Percentiles rank a stretch among this genome's conserved stretches.
phyloP scores from a whole-genome alignment of 2,329 filamentous ascomycete genomes.

The Cytospora mali region DNA sequence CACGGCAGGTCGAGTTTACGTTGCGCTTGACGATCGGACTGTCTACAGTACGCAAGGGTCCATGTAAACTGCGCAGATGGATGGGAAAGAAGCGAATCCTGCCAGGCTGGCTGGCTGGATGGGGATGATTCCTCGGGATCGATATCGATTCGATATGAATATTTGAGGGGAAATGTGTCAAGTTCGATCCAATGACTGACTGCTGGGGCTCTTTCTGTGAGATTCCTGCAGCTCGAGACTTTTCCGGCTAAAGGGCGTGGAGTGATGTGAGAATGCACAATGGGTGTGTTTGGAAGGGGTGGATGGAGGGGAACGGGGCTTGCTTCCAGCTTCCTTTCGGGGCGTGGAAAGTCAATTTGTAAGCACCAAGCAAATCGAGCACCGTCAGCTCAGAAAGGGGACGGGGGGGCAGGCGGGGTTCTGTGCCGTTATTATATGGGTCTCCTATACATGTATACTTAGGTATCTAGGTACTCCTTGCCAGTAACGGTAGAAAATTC shows the following conservation, averaged over 20 bases:
- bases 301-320: slow-evolving; percentile 9
- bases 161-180: slow-evolving; percentile 4
- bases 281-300: slow-evolving; percentile 5
- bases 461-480: too few relatives aligned
- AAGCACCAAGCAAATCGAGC: slow-evolving; percentile 29
- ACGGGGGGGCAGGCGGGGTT: neutral
- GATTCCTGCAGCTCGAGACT: slow-evolving; percentile 22
- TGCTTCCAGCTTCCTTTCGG: slow-evolving; percentile 15
- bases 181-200: slow-evolving; percentile 6
- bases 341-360: slow-evolving; percentile 36
- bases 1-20: neutral
- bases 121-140: neutral
- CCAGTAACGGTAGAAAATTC: too few relatives aligned
- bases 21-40: neutral
- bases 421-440: neutral
- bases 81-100: slow-evolving; percentile 10
- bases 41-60: neutral
- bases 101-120: neutral
- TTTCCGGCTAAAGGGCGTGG: slow-evolving; percentile 19
- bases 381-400: neutral
- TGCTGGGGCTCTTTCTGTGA: slow-evolving; percentile 6
- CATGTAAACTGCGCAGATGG: slow-evolving; percentile 4
- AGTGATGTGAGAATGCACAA: slow-evolving; percentile 4
- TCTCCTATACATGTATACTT: too few relatives aligned
- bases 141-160: neutral